These are phyloP conservation scores for Solanum chilense DNA, from an alignment of 257 asterid genomes.

Conservation along the genomic window DNA sequence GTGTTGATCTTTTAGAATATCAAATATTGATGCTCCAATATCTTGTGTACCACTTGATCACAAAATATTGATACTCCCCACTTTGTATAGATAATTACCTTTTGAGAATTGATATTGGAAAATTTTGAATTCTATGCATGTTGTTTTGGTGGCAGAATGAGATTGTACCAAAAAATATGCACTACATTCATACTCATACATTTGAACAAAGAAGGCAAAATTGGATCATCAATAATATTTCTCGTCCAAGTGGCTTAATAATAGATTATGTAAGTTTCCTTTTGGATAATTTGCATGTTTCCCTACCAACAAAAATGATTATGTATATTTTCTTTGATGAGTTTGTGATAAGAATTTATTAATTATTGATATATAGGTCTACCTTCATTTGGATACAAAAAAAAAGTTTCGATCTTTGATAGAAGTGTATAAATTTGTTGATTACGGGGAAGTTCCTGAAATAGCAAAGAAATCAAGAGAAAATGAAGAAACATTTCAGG, in stretches of 20 bases:
- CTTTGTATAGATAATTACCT: no score
- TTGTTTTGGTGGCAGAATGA: not conserved
- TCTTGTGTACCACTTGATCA: no score
- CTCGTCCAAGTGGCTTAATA: not conserved
- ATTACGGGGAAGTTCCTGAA: not conserved
- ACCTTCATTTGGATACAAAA: not conserved
- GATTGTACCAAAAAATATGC: not conserved
- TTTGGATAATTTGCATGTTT: no score
- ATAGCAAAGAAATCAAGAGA: not conserved
- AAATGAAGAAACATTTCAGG: not conserved
- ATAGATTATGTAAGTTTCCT: not conserved
- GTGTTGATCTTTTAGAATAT: no score
- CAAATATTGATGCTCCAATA: no score
- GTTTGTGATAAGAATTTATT: not conserved
- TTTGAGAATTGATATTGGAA: no score
- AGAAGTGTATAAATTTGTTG: not conserved
- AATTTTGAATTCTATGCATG: not conserved
- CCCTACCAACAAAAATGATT: not conserved
- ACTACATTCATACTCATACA: not conserved
- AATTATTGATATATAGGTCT: not conserved
- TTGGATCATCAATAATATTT: not conserved
- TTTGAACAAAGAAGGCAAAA: not conserved
- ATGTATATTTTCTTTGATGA: no score
- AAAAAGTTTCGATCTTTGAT: no score
- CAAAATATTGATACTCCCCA: no score